A percentile compares a stretch with the other conserved stretches of the same genome.
These are phyloP conservation scores for Crithidia acanthocephali DNA, from an alignment of 208 protist genomes.

Conservation along the genomic window DNA sequence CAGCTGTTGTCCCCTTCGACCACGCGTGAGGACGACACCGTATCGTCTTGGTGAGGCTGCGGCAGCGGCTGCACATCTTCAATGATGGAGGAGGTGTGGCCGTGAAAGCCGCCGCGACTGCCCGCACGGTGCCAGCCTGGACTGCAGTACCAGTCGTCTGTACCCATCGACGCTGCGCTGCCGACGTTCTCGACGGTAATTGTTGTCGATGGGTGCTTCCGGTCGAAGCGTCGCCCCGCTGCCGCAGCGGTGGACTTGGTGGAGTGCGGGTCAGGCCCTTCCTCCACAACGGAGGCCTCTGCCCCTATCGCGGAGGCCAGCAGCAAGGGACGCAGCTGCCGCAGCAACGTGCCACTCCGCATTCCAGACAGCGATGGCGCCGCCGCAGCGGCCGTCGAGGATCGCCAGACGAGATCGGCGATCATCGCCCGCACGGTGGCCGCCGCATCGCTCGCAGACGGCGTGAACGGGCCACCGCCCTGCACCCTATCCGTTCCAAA, in stretches of 20 bases:
- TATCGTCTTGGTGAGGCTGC: not conserved
- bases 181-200: not conserved
- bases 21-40: no score
- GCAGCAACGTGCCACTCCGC: not conserved
- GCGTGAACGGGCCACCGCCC: not conserved
- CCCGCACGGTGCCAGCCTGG: not conserved
- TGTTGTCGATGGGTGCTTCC: not conserved
- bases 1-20: no score
- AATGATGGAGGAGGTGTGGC: not conserved
- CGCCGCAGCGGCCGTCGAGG: not conserved
- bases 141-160: not conserved
- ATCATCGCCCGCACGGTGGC: constrained; percentile 25
- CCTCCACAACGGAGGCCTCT: not conserved
- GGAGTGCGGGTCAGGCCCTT: not conserved
- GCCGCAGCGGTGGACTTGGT: constrained; percentile 1
- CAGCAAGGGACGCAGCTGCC: constrained; percentile 4
- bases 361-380: not conserved
- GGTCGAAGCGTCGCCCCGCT: not conserved
- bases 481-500: not conserved
- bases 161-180: not conserved
- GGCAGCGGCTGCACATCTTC: constrained; percentile 11
- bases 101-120: not conserved
- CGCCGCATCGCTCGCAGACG: not conserved
- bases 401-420: constrained; percentile 17
- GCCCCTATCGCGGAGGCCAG: not conserved